Base-by-base conservation (phyloP, 164 flowering plant species). In the Warburgia ugandensis region DNA sequence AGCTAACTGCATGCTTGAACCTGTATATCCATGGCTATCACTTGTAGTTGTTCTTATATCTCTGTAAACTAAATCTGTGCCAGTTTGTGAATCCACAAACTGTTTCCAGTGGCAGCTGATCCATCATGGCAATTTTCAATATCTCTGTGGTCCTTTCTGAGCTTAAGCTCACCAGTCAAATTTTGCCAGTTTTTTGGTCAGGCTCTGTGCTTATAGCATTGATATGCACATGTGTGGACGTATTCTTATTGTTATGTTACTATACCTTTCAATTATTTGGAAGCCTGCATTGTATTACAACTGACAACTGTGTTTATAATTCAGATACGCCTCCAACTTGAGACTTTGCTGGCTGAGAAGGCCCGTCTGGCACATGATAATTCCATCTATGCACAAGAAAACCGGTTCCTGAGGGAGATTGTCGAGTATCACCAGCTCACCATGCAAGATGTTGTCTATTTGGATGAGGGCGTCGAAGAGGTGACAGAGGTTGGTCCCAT, bases 401-500 rank as follows among this genome's bases (percentile, higher is more conserved):
- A 91, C 56, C 79, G 94, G 0, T 84, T 84, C 64, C 68, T 91
- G 17, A 74, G 95, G 74, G 97, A 91, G 64, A 75, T 91, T 33
- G 96, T 91, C 1, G 97, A 91, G 53, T 91, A 83, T 62, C 97
- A 91, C 52, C 97, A 91, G 49, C 84, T 91, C 16, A 87, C 91
- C 3, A 91, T 91, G 97, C 96, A 91, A 68, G 96, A 86, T 59
- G 78, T 91, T 22, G 96, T 84, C 10, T 87, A 85, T 60, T 39
- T 91, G 49, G 95, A 91, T 43, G 96, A 91, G 48, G 85, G 87
- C 4, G 74, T 55, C 25, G 96, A 91, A 68, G 96, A 87, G 69
- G 98, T 83, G 26, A 73, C 85, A 21, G 83, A 87, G 61, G 87
- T 84, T 22, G 68, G 65, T 44, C 84, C 80, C 20, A 55, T 71